Percentiles rank a stretch among this genome's conserved stretches.
These are phyloP conservation scores for Magnolia sinica DNA, from an alignment of 164 flowering plant species.

Conservation along the genomic window DNA sequence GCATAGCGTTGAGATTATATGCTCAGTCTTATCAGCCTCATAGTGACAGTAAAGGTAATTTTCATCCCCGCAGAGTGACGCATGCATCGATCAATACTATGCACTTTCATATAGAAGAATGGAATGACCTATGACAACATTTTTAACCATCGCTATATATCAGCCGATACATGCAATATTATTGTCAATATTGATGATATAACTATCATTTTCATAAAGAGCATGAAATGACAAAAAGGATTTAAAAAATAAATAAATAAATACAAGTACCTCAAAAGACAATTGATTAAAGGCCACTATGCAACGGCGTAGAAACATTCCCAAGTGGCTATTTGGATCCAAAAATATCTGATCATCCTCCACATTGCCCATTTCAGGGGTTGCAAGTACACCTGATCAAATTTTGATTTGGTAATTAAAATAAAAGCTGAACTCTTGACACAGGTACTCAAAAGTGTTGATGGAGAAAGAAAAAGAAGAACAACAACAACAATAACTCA, in stretches of 20 bases:
- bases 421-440: not conserved
- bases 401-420: not conserved
- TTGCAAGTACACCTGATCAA: constrained; percentile 58
- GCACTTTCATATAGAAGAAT: too few relatives aligned
- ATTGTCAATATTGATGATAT: too few relatives aligned
- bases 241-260: not conserved
- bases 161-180: too few relatives aligned
- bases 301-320: constrained; percentile 81
- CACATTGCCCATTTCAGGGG: constrained; percentile 46
- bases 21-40: too few relatives aligned
- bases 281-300: constrained; percentile 66
- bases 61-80: too few relatives aligned
- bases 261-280: constrained; percentile 70
- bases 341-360: constrained; percentile 74
- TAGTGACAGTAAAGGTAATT: too few relatives aligned
- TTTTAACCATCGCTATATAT: too few relatives aligned
- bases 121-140: too few relatives aligned
- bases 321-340: constrained; percentile 75
- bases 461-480: not conserved
- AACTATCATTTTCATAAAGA: not conserved
- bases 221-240: not conserved
- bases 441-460: not conserved
- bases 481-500: constrained; percentile 18
- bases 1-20: too few relatives aligned
- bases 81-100: too few relatives aligned